Conservation (phyloP, 2,329 filamentous ascomycete species). For the Cryphonectria nitschkei region DNA sequence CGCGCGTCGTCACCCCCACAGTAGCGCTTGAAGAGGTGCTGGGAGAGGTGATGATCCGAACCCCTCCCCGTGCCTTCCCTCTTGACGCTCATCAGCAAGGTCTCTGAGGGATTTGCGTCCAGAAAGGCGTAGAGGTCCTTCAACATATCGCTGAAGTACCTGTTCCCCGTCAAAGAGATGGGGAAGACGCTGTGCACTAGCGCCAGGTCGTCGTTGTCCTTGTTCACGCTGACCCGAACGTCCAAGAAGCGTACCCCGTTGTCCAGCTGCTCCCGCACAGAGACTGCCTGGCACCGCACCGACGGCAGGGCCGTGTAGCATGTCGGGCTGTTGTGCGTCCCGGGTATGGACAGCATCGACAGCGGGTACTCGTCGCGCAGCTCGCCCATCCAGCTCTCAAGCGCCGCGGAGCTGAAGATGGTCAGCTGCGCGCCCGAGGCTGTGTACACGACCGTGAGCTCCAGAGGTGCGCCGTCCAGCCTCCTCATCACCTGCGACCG, state of each 20-base stretch:
- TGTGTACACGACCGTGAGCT: constrained; percentile 70
- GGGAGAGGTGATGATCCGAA: constrained; percentile 77
- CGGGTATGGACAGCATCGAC: constrained; percentile 84
- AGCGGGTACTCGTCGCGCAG: constrained; percentile 74
- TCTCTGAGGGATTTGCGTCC: constrained; percentile 76
- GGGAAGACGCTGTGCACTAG: constrained; percentile 93
- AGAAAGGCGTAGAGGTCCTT: constrained; percentile 76
- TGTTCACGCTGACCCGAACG: constrained; percentile 68
- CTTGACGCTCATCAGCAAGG: constrained; percentile 85
- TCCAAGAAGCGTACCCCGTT: constrained; percentile 96
- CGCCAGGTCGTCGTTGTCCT: constrained; percentile 66
- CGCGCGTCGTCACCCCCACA: constrained; percentile 52
- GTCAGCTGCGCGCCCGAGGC: constrained; percentile 57
- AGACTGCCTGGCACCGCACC: constrained; percentile 87
- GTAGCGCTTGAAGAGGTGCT: constrained; percentile 75
- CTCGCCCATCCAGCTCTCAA: constrained; percentile 79
- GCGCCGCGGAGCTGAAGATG: constrained; percentile 71
- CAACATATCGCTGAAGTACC: constrained; percentile 77
- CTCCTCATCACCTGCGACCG: constrained; percentile 47
- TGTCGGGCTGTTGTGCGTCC: constrained; percentile 93
- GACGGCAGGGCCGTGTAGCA: constrained; percentile 84
- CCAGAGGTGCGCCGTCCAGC: constrained; percentile 40
- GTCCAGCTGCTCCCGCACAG: constrained; percentile 75
- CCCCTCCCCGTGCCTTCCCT: constrained; percentile 83
- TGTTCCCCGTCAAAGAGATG: constrained; percentile 78